These are phyloP conservation scores for Polytolypa hystricis DNA, from an alignment of 2,329 filamentous ascomycete species.

Conservation along the genomic window DNA sequence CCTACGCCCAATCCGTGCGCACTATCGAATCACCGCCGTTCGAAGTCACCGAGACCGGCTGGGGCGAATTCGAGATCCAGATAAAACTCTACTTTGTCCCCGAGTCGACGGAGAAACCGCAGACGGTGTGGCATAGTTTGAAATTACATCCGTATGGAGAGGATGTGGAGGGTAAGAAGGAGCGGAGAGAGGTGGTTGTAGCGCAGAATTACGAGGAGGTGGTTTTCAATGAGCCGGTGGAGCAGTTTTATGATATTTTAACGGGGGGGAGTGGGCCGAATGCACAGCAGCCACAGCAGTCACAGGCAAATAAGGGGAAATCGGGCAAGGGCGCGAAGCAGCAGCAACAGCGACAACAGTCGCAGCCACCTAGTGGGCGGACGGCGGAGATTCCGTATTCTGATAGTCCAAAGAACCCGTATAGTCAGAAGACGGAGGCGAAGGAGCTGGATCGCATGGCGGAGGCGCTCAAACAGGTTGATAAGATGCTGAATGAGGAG, in stretches of 20 bases:
- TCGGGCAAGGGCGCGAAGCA: constrained; percentile 45
- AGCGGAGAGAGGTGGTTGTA: constrained; percentile 53
- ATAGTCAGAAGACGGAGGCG: constrained; percentile 59
- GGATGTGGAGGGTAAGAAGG: constrained; percentile 62
- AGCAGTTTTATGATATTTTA: constrained; percentile 78
- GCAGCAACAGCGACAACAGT: constrained; percentile 26
- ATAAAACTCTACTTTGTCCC: constrained; percentile 89
- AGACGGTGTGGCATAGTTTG: constrained; percentile 88
- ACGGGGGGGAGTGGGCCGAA: constrained; percentile 52
- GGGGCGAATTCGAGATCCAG: constrained; percentile 96
- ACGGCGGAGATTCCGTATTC: constrained; percentile 64
- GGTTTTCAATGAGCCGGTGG: constrained; percentile 93
- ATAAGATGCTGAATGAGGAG: constrained; percentile 52
- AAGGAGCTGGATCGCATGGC: constrained; percentile 56
- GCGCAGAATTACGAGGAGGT: constrained; percentile 86
- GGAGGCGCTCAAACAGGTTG: constrained; percentile 48
- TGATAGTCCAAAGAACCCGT: constrained; percentile 58
- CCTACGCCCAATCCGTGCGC: constrained; percentile 80
- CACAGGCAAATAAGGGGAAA: constrained; percentile 40
- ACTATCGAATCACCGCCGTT: constrained; percentile 76
- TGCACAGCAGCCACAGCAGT: constrained; percentile 39
- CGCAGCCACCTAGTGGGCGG: constrained; percentile 38
- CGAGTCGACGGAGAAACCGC: constrained; percentile 81
- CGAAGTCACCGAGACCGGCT: constrained; percentile 81
- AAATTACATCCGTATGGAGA: constrained; percentile 80